Conservation (phyloP, 2,329 filamentous ascomycete species). For the Parascedosporium putredinis region DNA sequence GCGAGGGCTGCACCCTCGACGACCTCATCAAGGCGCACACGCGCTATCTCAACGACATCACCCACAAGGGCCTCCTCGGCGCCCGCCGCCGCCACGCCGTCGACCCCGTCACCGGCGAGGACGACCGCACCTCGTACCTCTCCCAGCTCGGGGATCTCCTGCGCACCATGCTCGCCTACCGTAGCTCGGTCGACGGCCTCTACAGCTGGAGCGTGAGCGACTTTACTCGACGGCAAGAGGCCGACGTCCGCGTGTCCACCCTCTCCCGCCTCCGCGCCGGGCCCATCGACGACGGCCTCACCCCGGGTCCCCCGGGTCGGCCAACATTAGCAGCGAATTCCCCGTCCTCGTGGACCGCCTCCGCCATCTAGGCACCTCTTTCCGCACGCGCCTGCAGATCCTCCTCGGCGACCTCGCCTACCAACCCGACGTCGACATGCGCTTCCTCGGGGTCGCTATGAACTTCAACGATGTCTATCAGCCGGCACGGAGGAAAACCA, state of each 20-base stretch:
- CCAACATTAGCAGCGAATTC: slow-evolving; percentile 42
- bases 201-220: slow-evolving; percentile 94
- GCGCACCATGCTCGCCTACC: slow-evolving; percentile 87
- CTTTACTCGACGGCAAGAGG: slow-evolving; percentile 84
- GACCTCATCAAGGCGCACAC: slow-evolving; percentile 89
- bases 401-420: slow-evolving; percentile 84
- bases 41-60: slow-evolving; percentile 85
- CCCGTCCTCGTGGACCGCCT: slow-evolving; percentile 67
- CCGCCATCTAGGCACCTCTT: slow-evolving; percentile 60
- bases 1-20: slow-evolving; percentile 83
- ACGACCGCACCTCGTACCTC: slow-evolving; percentile 70
- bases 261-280: slow-evolving; percentile 15
- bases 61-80: slow-evolving; percentile 86
- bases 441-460: slow-evolving; percentile 93
- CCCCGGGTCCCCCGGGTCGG: slow-evolving; percentile 10
- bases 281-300: slow-evolving; percentile 7
- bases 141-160: slow-evolving; percentile 85
- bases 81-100: slow-evolving; percentile 42
- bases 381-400: slow-evolving; percentile 66
- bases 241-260: slow-evolving; percentile 61
- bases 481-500: slow-evolving; percentile 56
- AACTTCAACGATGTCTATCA: slow-evolving; percentile 98
- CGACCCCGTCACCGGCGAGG: slow-evolving; percentile 30
- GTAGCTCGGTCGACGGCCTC: slow-evolving; percentile 84
- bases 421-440: slow-evolving; percentile 89